Base-by-base conservation (phyloP, 2,329 filamentous ascomycete genomes). In the Aschersonia sp. region DNA sequence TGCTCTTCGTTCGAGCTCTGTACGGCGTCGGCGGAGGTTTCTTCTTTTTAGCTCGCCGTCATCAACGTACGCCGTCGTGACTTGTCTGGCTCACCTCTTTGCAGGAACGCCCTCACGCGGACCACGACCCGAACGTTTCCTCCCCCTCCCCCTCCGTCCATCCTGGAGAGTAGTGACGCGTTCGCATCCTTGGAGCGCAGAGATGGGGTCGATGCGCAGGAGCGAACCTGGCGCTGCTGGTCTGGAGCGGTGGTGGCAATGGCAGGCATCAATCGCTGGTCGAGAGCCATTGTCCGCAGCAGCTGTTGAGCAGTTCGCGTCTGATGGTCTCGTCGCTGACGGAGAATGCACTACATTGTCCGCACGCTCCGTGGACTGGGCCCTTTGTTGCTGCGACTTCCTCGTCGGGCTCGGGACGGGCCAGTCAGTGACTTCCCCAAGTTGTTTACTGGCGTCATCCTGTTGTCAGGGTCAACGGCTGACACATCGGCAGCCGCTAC, bases 81-180 rank as follows among this genome's bases (percentile, higher is more conserved):
- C 22, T 22, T 22, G 22, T 22, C 2, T 35, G 39, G 8, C 29
- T 46, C 41, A 53, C 86, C 86, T 79, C 86, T 70, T 44, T 79
- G 83, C 50, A 92, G 69, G 68, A 90, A 90, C 1, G 79, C 84
- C 58, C 86, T 73, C 48, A 90, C 85, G 61, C 86, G 74, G 50
- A 92, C 86, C 32, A 90, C 86, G 31, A 92, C 86, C 56, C 80
- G 76, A 50, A 92, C 86, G 64, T 92, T 92, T 49, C 84, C 84
- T 52, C 84, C 84, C 51, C 80, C 83, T 22, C 84, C 84, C 52
- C 80, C 83, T 52, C 73, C 62, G 58, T 80, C 71, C 70, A 74
- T 74, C 60, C 68, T 72, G 55, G 69, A 68, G 56, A 72, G 69
- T 50, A 74, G 64, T 30, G 78, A 73, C 40, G 80, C 64, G n/a